Evolutionary conservation across 495 filamentous ascomycete genomes (phyloP).

Genomic region (Staphylotrichum longicolle): DNA sequence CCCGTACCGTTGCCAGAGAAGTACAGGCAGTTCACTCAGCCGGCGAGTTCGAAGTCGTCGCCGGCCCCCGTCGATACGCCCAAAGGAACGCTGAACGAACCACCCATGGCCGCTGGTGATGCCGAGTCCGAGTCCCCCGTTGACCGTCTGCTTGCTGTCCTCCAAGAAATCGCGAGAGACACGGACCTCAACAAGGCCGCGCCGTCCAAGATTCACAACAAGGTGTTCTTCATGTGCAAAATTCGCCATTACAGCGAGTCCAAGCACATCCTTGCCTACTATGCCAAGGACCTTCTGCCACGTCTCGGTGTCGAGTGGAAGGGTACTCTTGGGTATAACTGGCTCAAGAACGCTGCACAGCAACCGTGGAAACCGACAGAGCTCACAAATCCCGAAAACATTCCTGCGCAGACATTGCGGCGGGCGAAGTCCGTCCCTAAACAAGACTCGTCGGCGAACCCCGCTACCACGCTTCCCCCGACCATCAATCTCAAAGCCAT

Average conservation of each 20-base stretch:
- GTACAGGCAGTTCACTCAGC: constrained; percentile 12
- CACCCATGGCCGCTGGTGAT: not conserved
- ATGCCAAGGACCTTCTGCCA: constrained; percentile 31
- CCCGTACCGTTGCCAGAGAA: constrained; percentile 24
- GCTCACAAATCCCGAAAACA: constrained; percentile 25
- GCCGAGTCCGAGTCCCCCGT: constrained; percentile 13
- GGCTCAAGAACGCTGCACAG: constrained; percentile 25
- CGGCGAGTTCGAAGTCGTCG: not conserved
- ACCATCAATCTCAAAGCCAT: constrained; percentile 4
- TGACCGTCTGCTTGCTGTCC: constrained; percentile 16
- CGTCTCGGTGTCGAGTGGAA: constrained; percentile 35
- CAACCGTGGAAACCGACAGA: constrained; percentile 26
- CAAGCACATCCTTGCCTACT: constrained; percentile 36
- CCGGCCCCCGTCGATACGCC: not conserved
- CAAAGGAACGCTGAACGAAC: constrained; percentile 7
- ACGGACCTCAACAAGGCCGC: constrained; percentile 18
- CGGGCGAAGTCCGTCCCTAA: constrained; percentile 25
- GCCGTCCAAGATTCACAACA: constrained; percentile 15
- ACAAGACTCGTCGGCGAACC: not conserved
- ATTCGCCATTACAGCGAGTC: constrained; percentile 29
- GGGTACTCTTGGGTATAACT: constrained; percentile 29
- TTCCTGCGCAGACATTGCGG: constrained; percentile 31
- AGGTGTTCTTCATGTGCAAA: constrained; percentile 37
- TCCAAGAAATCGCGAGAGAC: constrained; percentile 23
- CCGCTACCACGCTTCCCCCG: constrained; percentile 12